A percentile compares a stretch with the other conserved stretches of the same genome.
Conservation (phyloP, 1,139 yeast species). For the Magnusiomyces tetraspermus region DNA sequence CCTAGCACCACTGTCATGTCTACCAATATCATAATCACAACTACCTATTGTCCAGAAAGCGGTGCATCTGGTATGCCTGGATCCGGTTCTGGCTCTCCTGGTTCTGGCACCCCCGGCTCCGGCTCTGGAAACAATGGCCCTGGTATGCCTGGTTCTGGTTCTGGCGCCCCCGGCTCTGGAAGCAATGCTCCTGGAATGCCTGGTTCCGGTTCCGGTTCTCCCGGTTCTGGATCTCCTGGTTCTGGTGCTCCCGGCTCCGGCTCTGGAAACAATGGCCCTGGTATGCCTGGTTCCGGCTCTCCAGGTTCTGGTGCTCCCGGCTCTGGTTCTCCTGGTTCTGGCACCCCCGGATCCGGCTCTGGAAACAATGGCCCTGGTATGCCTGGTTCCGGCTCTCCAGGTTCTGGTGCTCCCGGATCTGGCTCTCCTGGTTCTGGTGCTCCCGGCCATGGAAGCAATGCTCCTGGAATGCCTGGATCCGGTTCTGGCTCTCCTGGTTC, state of each 20-base stretch:
- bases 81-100: too few relatives aligned
- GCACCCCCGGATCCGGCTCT: not conserved
- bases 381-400: not conserved
- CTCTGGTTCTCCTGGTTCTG: not conserved
- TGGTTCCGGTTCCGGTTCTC: not conserved
- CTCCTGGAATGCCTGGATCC: too few relatives aligned
- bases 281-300: not conserved
- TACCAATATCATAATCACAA: too few relatives aligned
- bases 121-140: not conserved
- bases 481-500: not conserved
- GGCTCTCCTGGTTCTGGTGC: constrained; percentile 1
- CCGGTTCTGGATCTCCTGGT: not conserved
- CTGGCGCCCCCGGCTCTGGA: not conserved
- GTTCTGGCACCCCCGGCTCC: not conserved
- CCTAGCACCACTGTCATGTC: too few relatives aligned
- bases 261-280: too few relatives aligned
- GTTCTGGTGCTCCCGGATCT: not conserved
- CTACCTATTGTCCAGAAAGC: not conserved
- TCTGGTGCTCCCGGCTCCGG: not conserved
- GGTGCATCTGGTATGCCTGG: too few relatives aligned
- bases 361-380: too few relatives aligned
- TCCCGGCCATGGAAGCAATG: too few relatives aligned
- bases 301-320: too few relatives aligned
- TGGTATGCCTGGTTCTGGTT: not conserved
- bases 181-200: not conserved